Percentiles rank a stretch among this genome's conserved stretches.
Evolutionary conservation across 805 yeast genomes (phyloP).

Genomic region (Spathaspora girioi): DNA sequence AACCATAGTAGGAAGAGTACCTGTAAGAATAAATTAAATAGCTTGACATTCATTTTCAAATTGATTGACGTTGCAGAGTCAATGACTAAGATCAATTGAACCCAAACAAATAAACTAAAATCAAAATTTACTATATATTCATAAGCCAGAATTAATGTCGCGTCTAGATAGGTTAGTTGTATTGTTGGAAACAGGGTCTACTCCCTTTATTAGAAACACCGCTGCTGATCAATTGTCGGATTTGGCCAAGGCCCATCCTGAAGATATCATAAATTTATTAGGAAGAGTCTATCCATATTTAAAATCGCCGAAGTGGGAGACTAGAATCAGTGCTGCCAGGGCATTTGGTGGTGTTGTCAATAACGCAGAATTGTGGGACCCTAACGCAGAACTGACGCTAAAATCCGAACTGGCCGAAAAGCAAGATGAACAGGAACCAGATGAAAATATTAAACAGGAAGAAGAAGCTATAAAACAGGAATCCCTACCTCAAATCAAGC

Average conservation of each 20-base stretch:
- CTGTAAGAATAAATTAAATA: too few relatives aligned
- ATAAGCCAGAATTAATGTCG: constrained; percentile 25
- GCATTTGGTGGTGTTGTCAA: constrained; percentile 92
- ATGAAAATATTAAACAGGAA: constrained; percentile 16
- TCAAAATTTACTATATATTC: neutral
- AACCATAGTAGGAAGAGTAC: too few relatives aligned
- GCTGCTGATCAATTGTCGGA: constrained; percentile 98
- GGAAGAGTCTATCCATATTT: constrained; percentile 91
- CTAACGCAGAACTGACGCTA: constrained; percentile 44
- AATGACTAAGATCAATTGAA: neutral
- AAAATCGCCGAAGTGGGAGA: constrained; percentile 87
- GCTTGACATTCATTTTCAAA: too few relatives aligned
- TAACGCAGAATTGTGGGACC: constrained; percentile 81
- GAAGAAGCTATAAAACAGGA: constrained; percentile 7
- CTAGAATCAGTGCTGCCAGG: constrained; percentile 88
- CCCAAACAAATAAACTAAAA: neutral
- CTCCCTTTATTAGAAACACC: constrained; percentile 87
- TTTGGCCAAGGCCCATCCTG: constrained; percentile 91
- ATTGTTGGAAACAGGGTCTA: constrained; percentile 87
- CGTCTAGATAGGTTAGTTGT: constrained; percentile 57
- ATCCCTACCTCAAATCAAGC: constrained; percentile 2
- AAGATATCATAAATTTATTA: constrained; percentile 75
- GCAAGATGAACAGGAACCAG: constrained; percentile 1
- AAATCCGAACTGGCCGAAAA: neutral
- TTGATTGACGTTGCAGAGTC: neutral